Evolutionary conservation across 495 filamentous ascomycete genomes (phyloP).

Genomic region (Neurospora sp.): DNA sequence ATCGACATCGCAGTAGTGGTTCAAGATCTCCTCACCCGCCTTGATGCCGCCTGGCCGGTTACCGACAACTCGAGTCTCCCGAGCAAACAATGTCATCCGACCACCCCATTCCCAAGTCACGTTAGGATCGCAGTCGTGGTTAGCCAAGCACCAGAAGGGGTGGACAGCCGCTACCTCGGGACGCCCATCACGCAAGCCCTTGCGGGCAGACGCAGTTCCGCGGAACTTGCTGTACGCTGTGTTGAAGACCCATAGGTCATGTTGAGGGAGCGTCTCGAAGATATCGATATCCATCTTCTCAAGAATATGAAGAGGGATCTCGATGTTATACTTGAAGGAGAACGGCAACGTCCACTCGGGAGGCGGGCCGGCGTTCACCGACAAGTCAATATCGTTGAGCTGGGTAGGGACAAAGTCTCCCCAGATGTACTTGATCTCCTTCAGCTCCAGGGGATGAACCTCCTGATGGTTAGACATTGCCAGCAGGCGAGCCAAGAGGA

Average conservation of each 20-base stretch:
- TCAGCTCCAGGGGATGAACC: constrained; percentile 70
- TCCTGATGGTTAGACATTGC: constrained; percentile 81
- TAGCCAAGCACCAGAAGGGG: constrained; percentile 56
- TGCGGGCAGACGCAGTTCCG: constrained; percentile 76
- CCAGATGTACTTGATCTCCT: constrained; percentile 87
- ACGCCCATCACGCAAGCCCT: constrained; percentile 58
- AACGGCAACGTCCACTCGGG: constrained; percentile 69
- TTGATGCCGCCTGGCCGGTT: constrained; percentile 46
- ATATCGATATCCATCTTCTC: constrained; percentile 87
- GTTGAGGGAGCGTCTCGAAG: constrained; percentile 50
- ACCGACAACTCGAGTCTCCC: constrained; percentile 29
- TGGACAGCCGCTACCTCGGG: constrained; percentile 67
- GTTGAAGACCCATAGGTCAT: constrained; percentile 90
- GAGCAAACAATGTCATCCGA: constrained; percentile 57
- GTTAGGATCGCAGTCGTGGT: constrained; percentile 91
- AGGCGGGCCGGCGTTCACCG: constrained; percentile 41
- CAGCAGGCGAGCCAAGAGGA: constrained; percentile 67
- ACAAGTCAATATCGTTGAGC: constrained; percentile 39
- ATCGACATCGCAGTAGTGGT: constrained; percentile 87
- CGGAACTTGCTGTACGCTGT: constrained; percentile 90
- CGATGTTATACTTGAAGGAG: constrained; percentile 76
- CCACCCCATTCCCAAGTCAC: constrained; percentile 91
- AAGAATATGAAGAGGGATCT: constrained; percentile 71
- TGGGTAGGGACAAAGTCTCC: constrained; percentile 53
- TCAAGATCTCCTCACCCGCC: constrained; percentile 75